These are phyloP conservation scores for Penicillium sp. DNA, from an alignment of 2,329 filamentous ascomycete genomes.

Conservation along the genomic window DNA sequence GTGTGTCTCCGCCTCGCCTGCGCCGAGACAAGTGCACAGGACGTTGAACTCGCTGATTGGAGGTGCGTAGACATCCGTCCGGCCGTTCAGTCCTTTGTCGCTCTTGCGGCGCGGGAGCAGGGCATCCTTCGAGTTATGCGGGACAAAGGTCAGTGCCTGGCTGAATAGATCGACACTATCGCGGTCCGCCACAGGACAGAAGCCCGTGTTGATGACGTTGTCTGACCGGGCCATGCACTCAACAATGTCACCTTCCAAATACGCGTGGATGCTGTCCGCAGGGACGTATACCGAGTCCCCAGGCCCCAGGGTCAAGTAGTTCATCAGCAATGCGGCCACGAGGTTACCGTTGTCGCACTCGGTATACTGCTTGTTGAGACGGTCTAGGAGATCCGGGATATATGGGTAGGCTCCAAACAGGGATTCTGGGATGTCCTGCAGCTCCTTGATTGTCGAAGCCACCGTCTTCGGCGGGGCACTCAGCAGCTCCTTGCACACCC, in stretches of 20 bases:
- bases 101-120: slow-evolving; percentile 52
- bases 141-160: slow-evolving; percentile 61
- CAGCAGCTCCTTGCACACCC: slow-evolving; percentile 56
- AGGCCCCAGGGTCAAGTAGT: slow-evolving; percentile 63
- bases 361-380: slow-evolving; percentile 64
- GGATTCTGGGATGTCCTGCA: slow-evolving; percentile 50
- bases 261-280: slow-evolving; percentile 71
- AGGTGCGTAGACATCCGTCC: slow-evolving; percentile 62
- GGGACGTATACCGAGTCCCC: slow-evolving; percentile 69
- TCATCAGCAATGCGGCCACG: slow-evolving; percentile 70
- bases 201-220: slow-evolving; percentile 72
- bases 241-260: slow-evolving; percentile 69
- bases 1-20: slow-evolving; percentile 59
- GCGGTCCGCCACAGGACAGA: slow-evolving; percentile 65
- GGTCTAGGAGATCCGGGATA: slow-evolving; percentile 62
- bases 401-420: slow-evolving; percentile 55
- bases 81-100: slow-evolving; percentile 55
- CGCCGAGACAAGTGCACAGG: slow-evolving; percentile 56
- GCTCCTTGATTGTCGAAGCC: slow-evolving; percentile 51
- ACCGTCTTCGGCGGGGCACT: slow-evolving; percentile 53
- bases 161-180: slow-evolving; percentile 64
- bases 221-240: slow-evolving; percentile 76
- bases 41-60: slow-evolving; percentile 72
- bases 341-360: slow-evolving; percentile 63
- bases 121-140: slow-evolving; percentile 58